Evolutionary conservation across 768 basidiomycete genomes (phyloP), one percentile per base, ranked within the genome.

Genomic region (Naganishia onofrii): DNA sequence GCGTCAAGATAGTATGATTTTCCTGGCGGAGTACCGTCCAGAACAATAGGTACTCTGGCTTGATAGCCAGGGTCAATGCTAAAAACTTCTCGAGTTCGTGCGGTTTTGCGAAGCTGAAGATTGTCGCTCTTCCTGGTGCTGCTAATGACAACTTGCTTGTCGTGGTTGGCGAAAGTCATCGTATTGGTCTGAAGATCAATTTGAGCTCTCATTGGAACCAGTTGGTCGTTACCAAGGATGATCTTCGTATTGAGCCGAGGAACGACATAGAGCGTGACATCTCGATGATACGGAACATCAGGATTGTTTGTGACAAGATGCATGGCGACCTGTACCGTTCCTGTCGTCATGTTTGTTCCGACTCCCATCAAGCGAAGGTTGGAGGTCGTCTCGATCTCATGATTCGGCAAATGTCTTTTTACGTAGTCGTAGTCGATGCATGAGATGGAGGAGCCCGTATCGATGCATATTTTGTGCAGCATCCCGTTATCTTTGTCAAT

Each of bases 391-490:
- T 21, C 17, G 55, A 57, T 57, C 21, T 36, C 29, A 6, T 19
- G 19, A 19, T 57, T 29, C 28, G 55, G 55, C 28, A 57, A 29
- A 29, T 57, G 17, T 6, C 38, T 46, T 46, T 48, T 44, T 26
- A 31, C 64, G 48, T 66, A 66, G 23, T 28, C 44, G 23, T 26
- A 8, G 23, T 68, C 67, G 31, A 68, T 68, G 19, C 55, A 42
- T n/a, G 67, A 68, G 28, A 68, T 68, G 23, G 54, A 56, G 12
- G 54, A 51, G 13, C 67, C 67, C 3, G 31, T 68, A n/a, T 68
- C 67, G 12, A 68, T 68, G 55, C 44, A 66, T 10, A 66, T 46
- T 10, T 44, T 28, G 46, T 66, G 64, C 44, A 66, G 8, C 23
- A 28, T n/a, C 28, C 64, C 64, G 42, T 66, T 44, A 13, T 38